Percentiles rank a stretch among this genome's conserved stretches.
Evolutionary conservation across 306 rosid genomes (phyloP).

Genomic region (Fragaria ananassa): DNA sequence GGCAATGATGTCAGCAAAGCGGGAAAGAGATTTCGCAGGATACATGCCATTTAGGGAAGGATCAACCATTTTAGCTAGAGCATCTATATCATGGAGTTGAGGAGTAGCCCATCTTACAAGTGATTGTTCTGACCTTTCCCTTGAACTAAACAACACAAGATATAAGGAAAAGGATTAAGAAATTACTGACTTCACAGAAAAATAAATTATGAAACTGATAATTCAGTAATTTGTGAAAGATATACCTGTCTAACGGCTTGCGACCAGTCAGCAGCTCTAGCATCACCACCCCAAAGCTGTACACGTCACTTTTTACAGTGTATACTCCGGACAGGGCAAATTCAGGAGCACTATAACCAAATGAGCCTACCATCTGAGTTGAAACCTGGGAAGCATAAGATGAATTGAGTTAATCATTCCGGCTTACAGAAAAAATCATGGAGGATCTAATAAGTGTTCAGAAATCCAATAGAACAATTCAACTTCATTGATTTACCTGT

Average conservation of each 20-base stretch:
- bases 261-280: conserved; percentile 91
- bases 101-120: conserved; percentile 99
- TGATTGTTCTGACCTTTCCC: conserved; percentile 85
- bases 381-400: conserved; percentile 61
- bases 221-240: conserved; percentile 9
- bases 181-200: background rate
- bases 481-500: conserved; percentile 37
- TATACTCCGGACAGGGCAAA: conserved; percentile 88
- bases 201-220: conserved; percentile 10
- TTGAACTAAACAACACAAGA: conserved; percentile 49
- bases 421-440: conserved; percentile 6
- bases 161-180: conserved; percentile 3
- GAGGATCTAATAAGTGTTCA: conserved; percentile 13
- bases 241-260: conserved; percentile 91
- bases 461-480: conserved; percentile 3
- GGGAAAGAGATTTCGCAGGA: conserved; percentile 94
- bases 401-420: conserved; percentile 10
- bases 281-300: conserved; percentile 99
- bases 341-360: conserved; percentile 98
- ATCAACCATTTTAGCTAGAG: conserved; percentile 96
- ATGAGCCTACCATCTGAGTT: conserved; percentile 94
- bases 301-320: conserved; percentile 96
- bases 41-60: conserved; percentile 89
- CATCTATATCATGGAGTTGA: conserved; percentile 93
- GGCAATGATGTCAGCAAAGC: conserved; percentile 90